Conservation (phyloP, 352 stramenopile species). For the Globisporangium splendens region DNA sequence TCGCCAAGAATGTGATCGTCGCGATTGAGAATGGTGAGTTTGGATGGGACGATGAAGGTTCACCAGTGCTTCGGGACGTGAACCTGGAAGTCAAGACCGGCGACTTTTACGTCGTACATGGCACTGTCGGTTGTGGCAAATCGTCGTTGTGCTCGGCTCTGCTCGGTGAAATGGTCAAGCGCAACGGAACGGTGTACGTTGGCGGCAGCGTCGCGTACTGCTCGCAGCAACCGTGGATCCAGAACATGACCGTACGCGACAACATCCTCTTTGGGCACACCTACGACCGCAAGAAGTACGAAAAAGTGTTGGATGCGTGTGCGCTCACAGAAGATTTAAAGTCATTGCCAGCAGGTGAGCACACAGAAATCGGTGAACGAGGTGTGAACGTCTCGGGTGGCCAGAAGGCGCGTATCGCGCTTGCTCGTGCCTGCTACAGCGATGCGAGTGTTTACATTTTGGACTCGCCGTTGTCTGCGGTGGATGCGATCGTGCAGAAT, state of each 20-base stretch:
- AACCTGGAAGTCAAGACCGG: conserved; percentile 59
- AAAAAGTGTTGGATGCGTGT: conserved; percentile 44
- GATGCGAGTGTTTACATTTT: conserved; percentile 33
- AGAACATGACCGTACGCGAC: conserved; percentile 12
- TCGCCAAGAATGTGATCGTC: too few relatives aligned
- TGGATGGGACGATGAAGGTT: too few relatives aligned
- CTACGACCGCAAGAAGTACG: conserved; percentile 37
- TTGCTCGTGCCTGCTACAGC: conserved; percentile 58
- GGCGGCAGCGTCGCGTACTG: conserved; percentile 58
- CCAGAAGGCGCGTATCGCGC: conserved; percentile 44
- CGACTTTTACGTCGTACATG: conserved; percentile 86
- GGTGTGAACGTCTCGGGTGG: conserved; percentile 35
- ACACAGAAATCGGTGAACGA: conserved; percentile 39
- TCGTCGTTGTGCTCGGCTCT: conserved; percentile 89
- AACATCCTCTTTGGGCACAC: conserved; percentile 92
- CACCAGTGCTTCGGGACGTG: conserved; percentile 40
- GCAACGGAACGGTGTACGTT: conserved; percentile 11
- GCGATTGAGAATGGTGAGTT: too few relatives aligned
- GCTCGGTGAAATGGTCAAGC: conserved; percentile 88
- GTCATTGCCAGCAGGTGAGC: conserved; percentile 52
- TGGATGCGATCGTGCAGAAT: conserved; percentile 56
- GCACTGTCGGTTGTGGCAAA: conserved; percentile 89
- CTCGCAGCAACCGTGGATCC: conserved; percentile 39
- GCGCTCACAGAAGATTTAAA: conserved; percentile 50
- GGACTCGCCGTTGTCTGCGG: conserved; percentile 19